Evolutionary conservation across 192 early-diverging fungal species (phyloP).

Genomic region (Phlyctochytrium planicorne): DNA sequence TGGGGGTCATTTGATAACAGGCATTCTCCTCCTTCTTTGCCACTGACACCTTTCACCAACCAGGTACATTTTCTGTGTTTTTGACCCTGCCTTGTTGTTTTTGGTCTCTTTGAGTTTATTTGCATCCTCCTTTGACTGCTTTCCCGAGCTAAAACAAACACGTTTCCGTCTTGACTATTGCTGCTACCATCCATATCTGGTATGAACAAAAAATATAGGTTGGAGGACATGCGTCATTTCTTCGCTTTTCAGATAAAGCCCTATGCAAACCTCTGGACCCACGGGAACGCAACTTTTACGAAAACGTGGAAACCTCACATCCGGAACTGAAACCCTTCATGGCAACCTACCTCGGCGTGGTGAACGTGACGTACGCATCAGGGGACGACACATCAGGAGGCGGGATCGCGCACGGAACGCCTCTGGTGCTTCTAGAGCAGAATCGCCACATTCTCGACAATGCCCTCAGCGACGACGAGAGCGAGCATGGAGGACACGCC

Average conservation of each 20-base stretch:
- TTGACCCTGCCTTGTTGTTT: constrained; percentile 1
- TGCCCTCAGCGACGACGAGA: constrained; percentile 9
- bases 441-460: constrained; percentile 79
- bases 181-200: background rate
- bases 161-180: background rate
- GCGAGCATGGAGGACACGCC: background rate
- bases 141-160: background rate
- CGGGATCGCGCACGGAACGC: constrained; percentile 46
- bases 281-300: constrained; percentile 89
- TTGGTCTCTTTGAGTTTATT: background rate
- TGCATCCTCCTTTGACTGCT: background rate
- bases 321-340: constrained; percentile 85
- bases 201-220: constrained; percentile 34
- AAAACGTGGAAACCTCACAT: constrained; percentile 70
- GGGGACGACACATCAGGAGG: constrained; percentile 20
- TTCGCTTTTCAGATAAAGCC: constrained; percentile 94
- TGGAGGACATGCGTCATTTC: constrained; percentile 94
- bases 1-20: background rate
- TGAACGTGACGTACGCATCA: constrained; percentile 78
- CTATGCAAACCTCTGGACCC: constrained; percentile 92
- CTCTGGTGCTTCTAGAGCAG: constrained; percentile 85
- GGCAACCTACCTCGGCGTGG: constrained; percentile 87
- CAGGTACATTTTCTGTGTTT: constrained; percentile 12
- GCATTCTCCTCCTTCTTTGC: constrained; percentile 37
- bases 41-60: constrained; percentile 54